Evolutionary conservation across 805 yeast species (phyloP).

Genomic region (Tetrapisispora fleetii): DNA sequence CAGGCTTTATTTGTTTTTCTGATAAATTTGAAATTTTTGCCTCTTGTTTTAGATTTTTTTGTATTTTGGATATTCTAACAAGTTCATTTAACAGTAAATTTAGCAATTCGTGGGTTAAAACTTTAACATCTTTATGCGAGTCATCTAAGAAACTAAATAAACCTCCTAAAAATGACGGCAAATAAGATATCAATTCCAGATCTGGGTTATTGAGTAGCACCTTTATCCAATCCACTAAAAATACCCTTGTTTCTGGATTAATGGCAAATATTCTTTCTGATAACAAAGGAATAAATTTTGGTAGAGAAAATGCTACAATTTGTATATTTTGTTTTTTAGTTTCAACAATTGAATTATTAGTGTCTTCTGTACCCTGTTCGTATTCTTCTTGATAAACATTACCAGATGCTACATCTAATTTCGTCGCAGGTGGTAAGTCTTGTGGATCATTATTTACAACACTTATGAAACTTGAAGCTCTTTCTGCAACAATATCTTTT

Average conservation of each 20-base stretch:
- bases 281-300: slow-evolving; percentile 82
- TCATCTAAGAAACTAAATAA: slow-evolving; percentile 71
- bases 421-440: slow-evolving; percentile 34
- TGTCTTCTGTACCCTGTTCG: slow-evolving; percentile 30
- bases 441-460: slow-evolving; percentile 45
- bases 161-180: slow-evolving; percentile 81
- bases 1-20: slow-evolving; percentile 6
- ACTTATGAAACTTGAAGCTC: slow-evolving; percentile 80
- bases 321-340: slow-evolving; percentile 17
- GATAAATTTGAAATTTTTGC: neutral
- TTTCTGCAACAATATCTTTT: slow-evolving; percentile 91
- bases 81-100: slow-evolving; percentile 73
- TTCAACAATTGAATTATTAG: neutral
- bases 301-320: slow-evolving; percentile 60
- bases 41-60: slow-evolving; percentile 36
- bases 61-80: slow-evolving; percentile 62
- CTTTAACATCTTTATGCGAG: slow-evolving; percentile 76
- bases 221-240: slow-evolving; percentile 87
- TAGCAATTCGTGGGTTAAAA: slow-evolving; percentile 70
- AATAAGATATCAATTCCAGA: slow-evolving; percentile 71
- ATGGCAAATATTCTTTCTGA: slow-evolving; percentile 86
- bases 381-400: slow-evolving; percentile 51
- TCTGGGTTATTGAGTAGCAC: slow-evolving; percentile 91
- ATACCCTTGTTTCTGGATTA: slow-evolving; percentile 86
- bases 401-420: slow-evolving; percentile 44